Percentiles rank a stretch among this genome's conserved stretches.
phyloP scores from a whole-genome alignment of 192 early-diverging fungal genomes.

The Coemansia sp. region DNA sequence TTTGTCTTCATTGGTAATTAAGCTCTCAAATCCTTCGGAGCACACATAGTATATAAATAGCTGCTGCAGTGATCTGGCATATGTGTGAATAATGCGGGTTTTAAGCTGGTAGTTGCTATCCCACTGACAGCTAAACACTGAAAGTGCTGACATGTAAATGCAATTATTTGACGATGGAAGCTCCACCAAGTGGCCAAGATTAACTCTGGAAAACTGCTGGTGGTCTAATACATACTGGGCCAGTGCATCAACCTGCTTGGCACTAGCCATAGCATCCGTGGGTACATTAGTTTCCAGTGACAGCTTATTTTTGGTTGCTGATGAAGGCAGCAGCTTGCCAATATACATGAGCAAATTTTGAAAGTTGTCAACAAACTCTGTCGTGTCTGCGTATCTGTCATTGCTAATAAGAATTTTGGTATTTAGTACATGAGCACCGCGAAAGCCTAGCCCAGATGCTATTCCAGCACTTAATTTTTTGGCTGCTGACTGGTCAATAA shows the following conservation, averaged over 20 bases:
- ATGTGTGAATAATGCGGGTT: neutral
- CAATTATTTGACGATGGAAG: neutral
- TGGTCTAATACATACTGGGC: neutral
- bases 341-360: neutral
- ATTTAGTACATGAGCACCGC: neutral
- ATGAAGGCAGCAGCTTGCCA: neutral
- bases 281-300: neutral
- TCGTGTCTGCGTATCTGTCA: neutral
- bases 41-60: neutral
- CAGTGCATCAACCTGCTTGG: neutral
- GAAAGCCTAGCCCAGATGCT: neutral
- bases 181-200: neutral
- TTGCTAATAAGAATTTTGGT: neutral
- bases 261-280: neutral
- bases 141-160: neutral
- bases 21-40: neutral
- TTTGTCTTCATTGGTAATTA: neutral
- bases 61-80: neutral
- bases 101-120: neutral
- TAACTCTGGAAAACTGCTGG: neutral
- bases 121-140: slow-evolving; percentile 1
- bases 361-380: neutral
- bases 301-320: neutral
- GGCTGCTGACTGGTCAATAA: neutral
- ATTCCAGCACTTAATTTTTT: neutral